Evolutionary conservation across 345 rosid species (phyloP), one percentile per base, ranked within the genome.

Genomic region (Bruguiera gymnorhiza): DNA sequence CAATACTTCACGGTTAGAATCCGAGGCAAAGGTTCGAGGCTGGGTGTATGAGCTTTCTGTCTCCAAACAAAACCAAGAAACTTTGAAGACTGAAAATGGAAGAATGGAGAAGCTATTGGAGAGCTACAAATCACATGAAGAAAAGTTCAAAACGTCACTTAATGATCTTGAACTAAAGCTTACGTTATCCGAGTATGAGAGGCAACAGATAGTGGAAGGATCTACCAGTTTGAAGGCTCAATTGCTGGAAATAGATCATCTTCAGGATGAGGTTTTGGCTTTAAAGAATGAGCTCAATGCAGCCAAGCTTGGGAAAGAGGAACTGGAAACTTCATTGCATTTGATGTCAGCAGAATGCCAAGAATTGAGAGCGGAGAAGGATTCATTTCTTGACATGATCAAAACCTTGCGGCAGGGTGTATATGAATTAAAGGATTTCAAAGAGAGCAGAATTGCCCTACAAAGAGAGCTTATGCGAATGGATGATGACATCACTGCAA

Each of bases 181-280:
- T 29, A 81, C 86, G 19, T 82, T 83, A 37, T 86, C 84, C 9
- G 86, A 88, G 67, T 84, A 78, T 46, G 89, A 88, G 66, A 62
- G 77, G 20, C 87, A 83, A 62, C 51, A 67, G 75, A 74, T 81
- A 57, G 43, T 75, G 26, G 87, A 84, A 61, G 81, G 84, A 71
- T 54, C 70, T 34, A 62, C 8, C 26, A 61, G 62, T 39, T 13
- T 78, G 77, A 87, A 85, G 71, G 71, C 31, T 61, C 80, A 81
- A 65, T 56, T 74, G 66, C 79, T 74, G 73, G 71, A 77, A 59
- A 54, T 81, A 16, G 81, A 62, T 56, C 43, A 70, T 65, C 80
- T 83, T 51, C 72, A 65, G 71, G 83, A 77, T 61, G 73, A 79
- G 71, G 65, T 69, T 23, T 29, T 30, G 36, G 71, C 68, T 16